Base-by-base conservation (phyloP, 2,329 filamentous ascomycete genomes). In the Aspergillus puulaauensis region DNA sequence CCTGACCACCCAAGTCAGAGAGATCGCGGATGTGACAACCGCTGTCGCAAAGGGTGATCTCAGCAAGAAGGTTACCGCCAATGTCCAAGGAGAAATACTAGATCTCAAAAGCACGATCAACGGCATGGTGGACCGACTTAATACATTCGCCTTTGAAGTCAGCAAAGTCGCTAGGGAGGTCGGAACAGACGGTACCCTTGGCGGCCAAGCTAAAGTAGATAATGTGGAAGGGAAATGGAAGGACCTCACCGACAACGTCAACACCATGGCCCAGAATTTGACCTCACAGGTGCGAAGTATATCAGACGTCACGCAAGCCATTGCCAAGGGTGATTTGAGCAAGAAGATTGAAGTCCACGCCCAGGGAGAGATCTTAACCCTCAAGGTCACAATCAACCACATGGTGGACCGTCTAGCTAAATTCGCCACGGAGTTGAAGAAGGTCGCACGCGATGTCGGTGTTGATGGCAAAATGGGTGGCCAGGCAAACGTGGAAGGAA, bases 401-500 rank as follows among this genome's bases (percentile, higher is more conserved):
- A 97, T 97, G 93, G 93, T 98, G 64, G 93, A 93, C 72, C 87
- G 93, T 62, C 80, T 99, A 51, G 96, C 95, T 59, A 93, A 93
- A 64, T 98, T 97, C 84, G 96, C 93, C 56, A 92, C 96, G 66
- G 93, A 96, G 71, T 90, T 99, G 63, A 95, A 98, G 77, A 86
- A 93, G 66, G 93, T 99, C 31, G 93, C 93, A 58, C 93, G 95
- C 69, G 95, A 98, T 74, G 95, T 98, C 65, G 93, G 93, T 64
- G 93, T 98, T 52, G 95, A 98, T 69, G 93, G 93, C 61, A 98
- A 97, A 80, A 96, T 99, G 91, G 93, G 93, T 68, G 93, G 93
- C 17, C 95, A 99, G 74, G 95, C 93, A 60, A 93, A 97, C 72
- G 90, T 97, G 51, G 90, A 91, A 64, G 93, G 93, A 58, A 88